Evolutionary conservation across 805 yeast species (phyloP), one percentile per base, ranked within the genome.

Genomic region (Candida yuanshanica): DNA sequence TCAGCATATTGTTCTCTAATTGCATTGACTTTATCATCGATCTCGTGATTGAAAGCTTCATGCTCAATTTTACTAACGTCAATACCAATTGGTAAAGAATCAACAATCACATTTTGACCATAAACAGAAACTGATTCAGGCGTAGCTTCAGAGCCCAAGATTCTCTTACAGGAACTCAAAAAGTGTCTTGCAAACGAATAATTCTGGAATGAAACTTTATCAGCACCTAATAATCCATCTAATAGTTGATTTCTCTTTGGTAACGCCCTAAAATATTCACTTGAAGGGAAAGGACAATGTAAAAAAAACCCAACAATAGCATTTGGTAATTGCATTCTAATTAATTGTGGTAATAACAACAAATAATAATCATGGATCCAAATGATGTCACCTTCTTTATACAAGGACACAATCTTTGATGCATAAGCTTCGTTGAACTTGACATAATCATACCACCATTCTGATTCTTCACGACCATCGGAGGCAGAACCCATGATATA

Each of bases 291-390:
- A 3, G 98, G 85, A n/a, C 91, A 85, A 56, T 93, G 99, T 50
- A 93, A 68, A 60, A 90, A 93, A 53, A 90, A 84, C 0, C 96
- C 97, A 48, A 93, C 88, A 49, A 82, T 79, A 5, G 95, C 97
- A 43, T 78, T 60, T 2, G 97, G 97, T 23, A 89, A 58, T 49
- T 73, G 66, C 51, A 80, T 72, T 47, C 96, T 74, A 6, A 91
- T 74, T 88, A 91, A 77, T 41, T 72, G 74, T 0, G 98, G 97
- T 3, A 90, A 85, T 32, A 91, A 66, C 68, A 93, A 70, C 44
- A 91, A 68, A 64, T 93, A 98, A 60, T 91, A 91, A 64, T 91
- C 99, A 60, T 91, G 95, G 40, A 91, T 70, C 97, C 98, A 91
- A 47, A 91, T 74, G 33, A 79, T 69, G 58, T 91, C 96, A 81